Base-by-base conservation (phyloP, 1,284 basidiomycete genomes). In the Trametes versicolor region DNA sequence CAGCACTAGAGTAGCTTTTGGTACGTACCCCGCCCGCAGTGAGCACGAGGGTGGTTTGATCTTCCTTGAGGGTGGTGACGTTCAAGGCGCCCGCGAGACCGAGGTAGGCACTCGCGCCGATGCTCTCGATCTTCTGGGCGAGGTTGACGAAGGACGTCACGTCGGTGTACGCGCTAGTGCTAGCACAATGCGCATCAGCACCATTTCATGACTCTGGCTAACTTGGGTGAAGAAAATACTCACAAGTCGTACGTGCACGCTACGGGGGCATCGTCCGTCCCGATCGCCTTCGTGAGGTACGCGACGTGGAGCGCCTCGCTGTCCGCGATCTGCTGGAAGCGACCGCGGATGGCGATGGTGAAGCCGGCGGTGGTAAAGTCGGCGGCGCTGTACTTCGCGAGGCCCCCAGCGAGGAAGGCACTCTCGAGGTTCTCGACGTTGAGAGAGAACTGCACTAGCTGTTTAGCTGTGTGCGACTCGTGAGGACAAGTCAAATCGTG, bases 401-500 rank as follows among this genome's bases (percentile, higher is more conserved):
- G 75, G 17, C 76, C 81, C 15, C 71, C 58, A 1, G 55, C 62
- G 71, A 82, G 80, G 71, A 82, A 82, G 0, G 79, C 73, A 52
- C 70, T 72, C 66, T 81, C 86, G 65, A 90, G 80, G 74, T 89
- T 83, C 77, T 90, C 88, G 43, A 89, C 81, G 45, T 82, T 85
- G 52, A 87, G 77, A 12, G 86, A 86, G 56, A 82, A 86, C 73
- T 85, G 81, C 62, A 86, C 78, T 64, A 85, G 79, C 65, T 73
- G 55, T 23, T 66, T 69, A 60, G 78, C 78, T 79, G 55, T n/a
- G 27, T 49, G 15, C 48, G 13, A 6, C 13, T 12, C 15, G 25
- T 17, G 25, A 49, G 23, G 19, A 15, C 19, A 2, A n/a, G 19
- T 2, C 10, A 12, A 25, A 23, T 25, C 25, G 13, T 3, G 23